Evolutionary conservation across 331 rosid species (phyloP), one percentile per base, ranked within the genome.

Genomic region (Spiraea crenata): DNA sequence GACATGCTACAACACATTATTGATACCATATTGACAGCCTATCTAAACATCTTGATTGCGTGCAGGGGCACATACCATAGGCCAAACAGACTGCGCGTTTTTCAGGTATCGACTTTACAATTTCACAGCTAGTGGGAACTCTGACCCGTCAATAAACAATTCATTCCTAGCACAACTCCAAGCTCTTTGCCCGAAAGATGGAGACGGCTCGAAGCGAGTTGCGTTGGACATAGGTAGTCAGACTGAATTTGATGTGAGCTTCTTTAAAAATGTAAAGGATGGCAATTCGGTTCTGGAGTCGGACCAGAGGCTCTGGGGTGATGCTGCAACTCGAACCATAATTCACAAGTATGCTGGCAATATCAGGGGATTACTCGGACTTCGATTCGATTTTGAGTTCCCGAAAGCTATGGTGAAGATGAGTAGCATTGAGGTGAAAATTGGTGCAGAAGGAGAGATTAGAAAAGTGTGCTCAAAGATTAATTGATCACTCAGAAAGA

Each of bases 401-500:
- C 82, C 86, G 3, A 89, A 85, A 67, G 89, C 98, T 45, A 92
- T 89, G 96, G 44, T 92, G 20, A 92, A 89, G 74, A 57, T 92
- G 90, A 83, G 98, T 17, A 77, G 85, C 49, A 73, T 89, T 37
- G 90, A 84, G 63, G 98, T 89, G 39, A 92, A 87, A 74, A 84
- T 72, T 51, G 98, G 90, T 10, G 1, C 17, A 3, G 67, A 87
- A 55, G 98, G 98, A 63, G 96, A 92, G 81, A 86, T 87, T 48
- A 87, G 96, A 75, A 82, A 86, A 47, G 73, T 76, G 0, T 87
- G 96, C 45, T 92, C 86, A 5, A 86, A 81, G 69, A 35, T 89
- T 75, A 92, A 89, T 72, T 90, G 19, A 63, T 46, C 7, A 17
- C 6, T 12, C 2, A 34, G 6, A 61, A n/a, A 16, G 2, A 31